Evolutionary conservation across 257 asterid species (phyloP).

Genomic region (Nicotiana sylvestris): DNA sequence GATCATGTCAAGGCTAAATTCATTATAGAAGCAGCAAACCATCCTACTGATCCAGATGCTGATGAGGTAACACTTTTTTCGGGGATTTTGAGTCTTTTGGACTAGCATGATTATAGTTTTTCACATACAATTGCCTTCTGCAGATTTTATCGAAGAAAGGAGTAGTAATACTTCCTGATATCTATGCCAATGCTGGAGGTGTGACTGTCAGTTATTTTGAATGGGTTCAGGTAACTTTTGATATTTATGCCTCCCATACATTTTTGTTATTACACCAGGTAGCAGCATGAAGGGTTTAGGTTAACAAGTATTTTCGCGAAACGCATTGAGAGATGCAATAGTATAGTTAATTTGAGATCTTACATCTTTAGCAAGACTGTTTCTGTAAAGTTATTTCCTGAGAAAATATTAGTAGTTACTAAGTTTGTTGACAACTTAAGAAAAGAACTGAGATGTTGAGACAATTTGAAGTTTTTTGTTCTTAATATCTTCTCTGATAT

Average conservation of each 20-base stretch:
- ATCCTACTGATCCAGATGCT: conserved; percentile 92
- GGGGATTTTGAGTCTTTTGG: not conserved
- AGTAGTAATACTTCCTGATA: conserved; percentile 71
- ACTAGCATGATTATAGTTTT: not conserved
- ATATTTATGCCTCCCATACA: not conserved
- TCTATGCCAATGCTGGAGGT: conserved; percentile 89
- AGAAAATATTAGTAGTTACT: not conserved
- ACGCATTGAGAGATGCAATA: not conserved
- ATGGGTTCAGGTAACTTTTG: conserved; percentile 81
- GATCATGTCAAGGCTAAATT: conserved; percentile 63
- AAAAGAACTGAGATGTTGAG: not conserved
- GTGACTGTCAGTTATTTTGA: conserved; percentile 92
- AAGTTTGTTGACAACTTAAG: not conserved
- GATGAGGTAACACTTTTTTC: conserved; percentile 58
- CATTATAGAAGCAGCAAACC: conserved; percentile 89
- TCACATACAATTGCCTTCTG: not conserved
- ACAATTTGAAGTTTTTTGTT: not conserved
- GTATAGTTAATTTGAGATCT: not conserved
- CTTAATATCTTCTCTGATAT: not conserved
- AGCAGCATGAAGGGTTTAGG: not conserved
- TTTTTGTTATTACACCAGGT: not conserved
- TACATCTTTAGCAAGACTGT: not conserved
- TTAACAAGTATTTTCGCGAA: not conserved
- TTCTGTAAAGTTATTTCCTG: not conserved
- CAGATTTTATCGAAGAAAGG: conserved; percentile 85